phyloP scores from a whole-genome alignment of 2,329 filamentous ascomycete genomes.

The Pezicula carpinea region DNA sequence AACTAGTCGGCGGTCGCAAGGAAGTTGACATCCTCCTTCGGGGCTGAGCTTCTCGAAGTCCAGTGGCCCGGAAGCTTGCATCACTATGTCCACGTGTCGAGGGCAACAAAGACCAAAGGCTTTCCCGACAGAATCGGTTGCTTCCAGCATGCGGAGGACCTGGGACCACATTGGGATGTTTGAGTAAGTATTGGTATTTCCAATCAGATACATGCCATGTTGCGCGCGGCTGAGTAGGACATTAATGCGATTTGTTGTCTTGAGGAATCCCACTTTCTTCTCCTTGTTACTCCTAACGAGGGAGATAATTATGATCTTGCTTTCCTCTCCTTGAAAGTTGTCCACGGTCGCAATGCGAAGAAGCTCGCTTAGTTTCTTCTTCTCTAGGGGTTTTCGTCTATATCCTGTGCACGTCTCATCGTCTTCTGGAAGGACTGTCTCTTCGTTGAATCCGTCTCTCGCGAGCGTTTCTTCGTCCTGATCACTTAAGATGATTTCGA shows the following conservation, averaged over 20 bases:
- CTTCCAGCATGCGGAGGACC: slow-evolving; percentile 48
- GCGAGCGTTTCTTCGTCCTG: slow-evolving; percentile 24
- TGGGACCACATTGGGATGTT: slow-evolving; percentile 59
- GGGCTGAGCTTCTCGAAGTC: slow-evolving; percentile 40
- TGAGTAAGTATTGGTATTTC: slow-evolving; percentile 54
- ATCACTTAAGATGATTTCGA: slow-evolving; percentile 29
- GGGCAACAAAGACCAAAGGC: slow-evolving; percentile 53
- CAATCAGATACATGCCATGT: slow-evolving; percentile 68
- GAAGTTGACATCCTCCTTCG: slow-evolving; percentile 47
- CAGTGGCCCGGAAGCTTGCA: slow-evolving; percentile 13
- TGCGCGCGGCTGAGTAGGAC: slow-evolving; percentile 62
- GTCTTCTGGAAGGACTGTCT: slow-evolving; percentile 2
- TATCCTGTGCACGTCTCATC: neutral
- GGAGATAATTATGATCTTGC: slow-evolving; percentile 64
- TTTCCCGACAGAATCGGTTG: slow-evolving; percentile 41
- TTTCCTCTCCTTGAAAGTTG: slow-evolving; percentile 69
- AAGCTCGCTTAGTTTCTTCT: slow-evolving; percentile 21
- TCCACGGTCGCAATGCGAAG: slow-evolving; percentile 55
- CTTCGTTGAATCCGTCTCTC: slow-evolving; percentile 13
- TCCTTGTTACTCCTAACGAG: slow-evolving; percentile 64
- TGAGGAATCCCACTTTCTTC: slow-evolving; percentile 59
- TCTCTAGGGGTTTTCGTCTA: slow-evolving; percentile 7
- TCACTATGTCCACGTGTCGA: slow-evolving; percentile 47
- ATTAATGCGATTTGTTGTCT: slow-evolving; percentile 63
- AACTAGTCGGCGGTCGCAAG: slow-evolving; percentile 22